Base-by-base conservation (phyloP, 495 filamentous ascomycete species). In the Extremus antarcticus region DNA sequence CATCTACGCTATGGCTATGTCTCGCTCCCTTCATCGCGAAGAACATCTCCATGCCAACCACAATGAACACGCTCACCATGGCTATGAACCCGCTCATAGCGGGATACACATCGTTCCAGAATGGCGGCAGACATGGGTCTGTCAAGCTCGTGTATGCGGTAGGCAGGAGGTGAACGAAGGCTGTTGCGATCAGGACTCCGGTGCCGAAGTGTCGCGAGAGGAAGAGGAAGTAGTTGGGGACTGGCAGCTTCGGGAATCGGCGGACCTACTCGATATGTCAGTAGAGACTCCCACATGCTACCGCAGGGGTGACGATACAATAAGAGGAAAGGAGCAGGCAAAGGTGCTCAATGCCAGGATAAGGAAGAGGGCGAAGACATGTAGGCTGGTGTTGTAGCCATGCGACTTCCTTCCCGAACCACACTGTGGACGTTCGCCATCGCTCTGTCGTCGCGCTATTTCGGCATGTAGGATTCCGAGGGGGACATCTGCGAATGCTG, bases 131-230 rank as follows among this genome's bases (percentile, higher is more conserved):
- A 59, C 72, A 74, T 60, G 70, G 70, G 53, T 74, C 69, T 23
- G 67, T 72, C 47, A 74, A 62, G 1, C 62, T 70, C 16, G 63
- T 56, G 55, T 70, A 74, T 16, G 72, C 72, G 1, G 72, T 74
- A 11, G 70, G 70, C 0, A 73, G 66, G 4, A 73, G 62, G 58
- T 76, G 73, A 0, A 74, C 73, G 50, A 76, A 76, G 0, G 73
- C 71, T 0, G 73, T 76, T 8, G 73, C 73, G 17, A 76, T 70
- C 17, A 76, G 61, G 15, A 76, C 73, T 43, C 73, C 73, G n/a
- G 73, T 76, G 15, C 73, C 73, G 50, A 76, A 76, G 58, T 76
- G 73, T n/a, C 71, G 60, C 25, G 63, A 66, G 38, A 71, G 60
- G 66, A 73, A 74, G 55, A 74, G 70, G 54, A 71, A 55, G 17